Evolutionary conservation across 148 eudicot species (phyloP), one percentile per base, ranked within the genome.

Genomic region (Rhododendron ferrugineum): DNA sequence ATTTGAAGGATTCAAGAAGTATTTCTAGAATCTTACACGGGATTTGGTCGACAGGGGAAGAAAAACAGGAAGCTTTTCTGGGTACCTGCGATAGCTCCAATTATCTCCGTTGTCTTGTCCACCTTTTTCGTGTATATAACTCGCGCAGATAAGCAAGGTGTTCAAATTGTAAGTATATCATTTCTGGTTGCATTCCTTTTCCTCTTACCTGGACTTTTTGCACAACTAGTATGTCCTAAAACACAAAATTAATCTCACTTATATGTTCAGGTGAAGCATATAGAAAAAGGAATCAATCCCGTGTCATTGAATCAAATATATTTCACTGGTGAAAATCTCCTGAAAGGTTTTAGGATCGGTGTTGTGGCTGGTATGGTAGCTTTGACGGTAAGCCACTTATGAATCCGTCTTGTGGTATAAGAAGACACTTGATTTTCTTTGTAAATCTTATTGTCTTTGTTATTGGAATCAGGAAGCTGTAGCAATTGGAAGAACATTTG

Each of bases 401-500:
- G 42, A 42, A 2, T 52, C 32, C 0, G 0, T 11, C 70, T 58
- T 60, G 62, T n/a, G 20, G 82, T 30, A 52, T 78, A 26, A 26
- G 20, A 20, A 2, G 23, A 58, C 26, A 56, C 7, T 22, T 50
- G 32, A 22, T 47, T 76, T 20, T 2, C 54, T 8, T 81, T 60
- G 20, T 11, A 13, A 70, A n/a, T 11, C 32, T 49, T 22, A 1
- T 36, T 80, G 40, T 11, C 42, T 79, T 46, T 74, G 26, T 72
- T 26, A 68, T 74, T 81, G 42, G 79, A 80, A 18, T 37, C 68
- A 94, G 96, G 96, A 94, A 94, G 96, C 96, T 8, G 89, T 88
- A 14, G 94, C 96, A 68, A 92, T 94, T 79, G 96, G 94, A 79
- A 91, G 96, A 87, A 92, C 96, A 68, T 94, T 94, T 90, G 96